phyloP scores from a whole-genome alignment of 805 yeast genomes.

The Ogataea ramenticola region DNA sequence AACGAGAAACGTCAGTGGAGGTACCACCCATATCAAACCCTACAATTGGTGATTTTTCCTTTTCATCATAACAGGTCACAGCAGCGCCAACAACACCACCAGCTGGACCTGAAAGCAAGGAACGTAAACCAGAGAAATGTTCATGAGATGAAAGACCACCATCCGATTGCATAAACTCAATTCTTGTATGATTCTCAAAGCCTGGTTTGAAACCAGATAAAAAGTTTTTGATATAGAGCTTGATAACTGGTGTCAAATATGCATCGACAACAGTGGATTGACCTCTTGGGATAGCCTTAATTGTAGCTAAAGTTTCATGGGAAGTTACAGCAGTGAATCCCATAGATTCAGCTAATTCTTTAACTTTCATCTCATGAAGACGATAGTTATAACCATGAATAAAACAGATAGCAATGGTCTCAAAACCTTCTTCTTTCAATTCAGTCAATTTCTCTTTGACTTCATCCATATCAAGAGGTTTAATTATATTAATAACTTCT shows the following conservation, averaged over 20 bases:
- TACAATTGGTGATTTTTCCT: constrained; percentile 17
- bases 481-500: constrained; percentile 29
- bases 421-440: constrained; percentile 19
- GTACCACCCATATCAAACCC: constrained; percentile 34
- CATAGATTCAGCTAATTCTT: constrained; percentile 24
- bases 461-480: constrained; percentile 23
- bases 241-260: constrained; percentile 31
- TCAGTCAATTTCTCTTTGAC: constrained; percentile 14
- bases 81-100: constrained; percentile 56
- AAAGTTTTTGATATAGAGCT: constrained; percentile 27
- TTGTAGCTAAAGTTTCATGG: constrained; percentile 27
- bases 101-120: constrained; percentile 52
- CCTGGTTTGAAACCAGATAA: constrained; percentile 26
- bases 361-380: constrained; percentile 27
- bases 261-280: constrained; percentile 35
- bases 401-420: constrained; percentile 30
- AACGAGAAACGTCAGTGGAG: constrained; percentile 43
- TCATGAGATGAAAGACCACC: constrained; percentile 49
- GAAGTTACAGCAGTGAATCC: constrained; percentile 34
- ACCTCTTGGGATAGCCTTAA: constrained; percentile 29
- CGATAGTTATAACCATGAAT: constrained; percentile 30
- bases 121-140: constrained; percentile 44
- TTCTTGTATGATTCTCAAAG: constrained; percentile 23
- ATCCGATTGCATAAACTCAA: constrained; percentile 51
- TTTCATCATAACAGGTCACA: constrained; percentile 38